These are phyloP conservation scores for Cryptococcus maquisensis DNA, from an alignment of 1,284 basidiomycete species.

Conservation along the genomic window DNA sequence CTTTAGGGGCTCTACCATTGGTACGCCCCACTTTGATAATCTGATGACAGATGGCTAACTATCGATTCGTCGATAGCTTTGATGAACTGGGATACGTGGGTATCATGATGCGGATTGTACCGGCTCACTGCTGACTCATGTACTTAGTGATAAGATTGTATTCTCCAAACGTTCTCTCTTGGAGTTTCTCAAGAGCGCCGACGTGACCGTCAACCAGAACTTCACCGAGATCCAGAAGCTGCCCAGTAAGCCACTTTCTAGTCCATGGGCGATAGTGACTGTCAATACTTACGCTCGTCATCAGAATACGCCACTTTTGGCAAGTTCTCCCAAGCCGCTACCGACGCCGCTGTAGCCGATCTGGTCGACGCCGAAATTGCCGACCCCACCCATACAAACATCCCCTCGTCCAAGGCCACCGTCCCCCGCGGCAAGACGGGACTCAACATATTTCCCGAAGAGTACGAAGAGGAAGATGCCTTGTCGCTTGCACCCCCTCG, in stretches of 20 bases:
- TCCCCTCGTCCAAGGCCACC: constrained; percentile 26
- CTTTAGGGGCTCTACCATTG: constrained; percentile 26
- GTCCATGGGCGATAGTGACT: neutral
- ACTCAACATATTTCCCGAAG: constrained; percentile 41
- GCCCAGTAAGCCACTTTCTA: constrained; percentile 31
- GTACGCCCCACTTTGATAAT: constrained; percentile 2
- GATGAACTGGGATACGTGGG: constrained; percentile 49
- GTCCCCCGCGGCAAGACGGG: constrained; percentile 29
- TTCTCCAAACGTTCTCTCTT: constrained; percentile 49
- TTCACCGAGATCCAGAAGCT: constrained; percentile 47
- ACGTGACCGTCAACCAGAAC: constrained; percentile 47
- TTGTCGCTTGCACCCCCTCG: constrained; percentile 43
- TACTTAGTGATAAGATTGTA: constrained; percentile 46
- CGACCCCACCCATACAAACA: constrained; percentile 34
- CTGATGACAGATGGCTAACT: neutral
- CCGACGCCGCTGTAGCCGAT: constrained; percentile 47
- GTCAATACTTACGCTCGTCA: neutral
- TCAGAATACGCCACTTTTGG: constrained; percentile 50
- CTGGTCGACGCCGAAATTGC: constrained; percentile 49
- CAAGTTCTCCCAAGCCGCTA: constrained; percentile 43
- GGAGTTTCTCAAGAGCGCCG: constrained; percentile 48
- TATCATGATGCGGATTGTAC: neutral
- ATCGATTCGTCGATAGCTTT: constrained; percentile 28
- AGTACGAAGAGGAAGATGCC: constrained; percentile 47
- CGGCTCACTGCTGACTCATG: constrained; percentile 4